Evolutionary conservation across 2,329 filamentous ascomycete genomes (phyloP).

Genomic region (Neopestalotiopsis sp.): DNA sequence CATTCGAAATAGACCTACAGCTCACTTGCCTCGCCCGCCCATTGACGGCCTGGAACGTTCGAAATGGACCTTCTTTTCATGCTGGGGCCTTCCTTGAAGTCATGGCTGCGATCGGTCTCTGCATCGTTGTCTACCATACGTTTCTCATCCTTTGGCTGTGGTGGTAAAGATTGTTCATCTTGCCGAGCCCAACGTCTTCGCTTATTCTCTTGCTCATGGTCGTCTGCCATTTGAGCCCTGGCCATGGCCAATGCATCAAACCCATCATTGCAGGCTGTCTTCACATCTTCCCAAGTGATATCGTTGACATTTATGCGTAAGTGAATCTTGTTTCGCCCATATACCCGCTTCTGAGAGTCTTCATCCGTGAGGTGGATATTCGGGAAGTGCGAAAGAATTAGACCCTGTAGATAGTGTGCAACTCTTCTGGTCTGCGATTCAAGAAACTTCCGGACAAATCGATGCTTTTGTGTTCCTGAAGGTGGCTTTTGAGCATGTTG

Average conservation of each 20-base stretch:
- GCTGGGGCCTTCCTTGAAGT: background rate
- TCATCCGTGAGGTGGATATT: too few relatives aligned
- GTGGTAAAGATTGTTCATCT: too few relatives aligned
- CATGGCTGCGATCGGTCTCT: background rate
- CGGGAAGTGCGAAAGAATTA: background rate
- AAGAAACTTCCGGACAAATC: background rate
- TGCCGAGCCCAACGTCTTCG: background rate
- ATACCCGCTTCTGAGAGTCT: background rate
- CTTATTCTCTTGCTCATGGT: background rate
- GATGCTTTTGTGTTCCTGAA: background rate
- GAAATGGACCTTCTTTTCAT: background rate
- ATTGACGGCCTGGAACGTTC: background rate
- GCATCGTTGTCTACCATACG: too few relatives aligned
- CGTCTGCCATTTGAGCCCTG: background rate
- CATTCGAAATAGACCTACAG: too few relatives aligned
- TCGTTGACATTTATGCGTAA: background rate
- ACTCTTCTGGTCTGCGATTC: background rate
- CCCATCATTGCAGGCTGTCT: background rate
- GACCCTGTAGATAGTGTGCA: background rate
- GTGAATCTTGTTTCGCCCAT: background rate
- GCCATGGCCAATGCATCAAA: background rate
- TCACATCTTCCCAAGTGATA: background rate
- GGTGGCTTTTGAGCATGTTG: background rate
- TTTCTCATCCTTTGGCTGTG: too few relatives aligned
- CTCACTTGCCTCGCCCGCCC: background rate